Evolutionary conservation across 1,284 basidiomycete species (phyloP), one percentile per base, ranked within the genome.

Genomic region (Tilletia horrida): DNA sequence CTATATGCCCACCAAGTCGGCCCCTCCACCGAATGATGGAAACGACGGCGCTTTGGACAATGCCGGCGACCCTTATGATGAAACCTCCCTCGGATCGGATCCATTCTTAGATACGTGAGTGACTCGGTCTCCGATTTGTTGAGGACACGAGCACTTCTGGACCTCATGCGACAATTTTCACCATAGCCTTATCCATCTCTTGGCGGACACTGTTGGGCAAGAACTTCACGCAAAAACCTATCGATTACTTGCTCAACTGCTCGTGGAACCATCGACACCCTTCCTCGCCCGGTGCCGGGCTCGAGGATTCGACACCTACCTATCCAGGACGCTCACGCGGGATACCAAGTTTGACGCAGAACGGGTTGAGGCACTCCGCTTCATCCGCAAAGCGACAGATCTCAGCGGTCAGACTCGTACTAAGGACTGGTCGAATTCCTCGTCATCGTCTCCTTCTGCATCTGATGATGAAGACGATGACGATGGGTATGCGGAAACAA

Each of bases 351-450:
- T 89, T 73, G 87, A 89, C 1, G 85, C 89, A 1, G 95, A 98
- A 84, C 91, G 93, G 78, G 92, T 97, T 79, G 93, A 97, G 81
- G 92, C 88, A n/a, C 88, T 99, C 75, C 92, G 92, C 71, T 87
- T 97, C 23, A 87, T 97, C 61, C 89, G 95, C n/a, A 84, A 88
- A 1, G 87, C 94, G 48, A 86, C 94, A 23, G 88, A 90, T 75
- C 55, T 59, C 7, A 85, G 90, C 65, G 87, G 14, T 81, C 83
- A 64, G 18, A 64, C 40, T 18, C 63, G 63, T 13, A 31, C 43
- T 8, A 48, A 50, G 45, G 14, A 21, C 18, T 11, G 85, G 83
- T 66, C 61, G 43, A 45, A 27, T 50, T 63, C 69, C 11, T 40
- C 35, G 11, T 40, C 35, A 40, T 40, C 35, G 35, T 40, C 35